phyloP scores from a whole-genome alignment of 371 early-diverging fungal species.

The Syncephalis fuscata region DNA sequence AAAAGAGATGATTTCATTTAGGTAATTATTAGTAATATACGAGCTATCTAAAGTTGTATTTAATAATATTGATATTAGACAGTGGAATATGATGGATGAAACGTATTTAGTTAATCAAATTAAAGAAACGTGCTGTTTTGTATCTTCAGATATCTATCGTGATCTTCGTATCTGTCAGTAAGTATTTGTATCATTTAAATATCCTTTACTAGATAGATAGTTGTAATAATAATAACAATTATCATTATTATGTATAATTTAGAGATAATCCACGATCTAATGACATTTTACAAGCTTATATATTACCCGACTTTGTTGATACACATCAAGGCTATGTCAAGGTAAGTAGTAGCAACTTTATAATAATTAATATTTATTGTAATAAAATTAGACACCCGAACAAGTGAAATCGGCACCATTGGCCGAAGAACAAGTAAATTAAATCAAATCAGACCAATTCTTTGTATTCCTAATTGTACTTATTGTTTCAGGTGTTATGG shows the following conservation, averaged over 20 bases:
- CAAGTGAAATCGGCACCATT: no score
- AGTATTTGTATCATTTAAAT: neutral
- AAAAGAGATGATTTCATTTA: constrained; percentile 76
- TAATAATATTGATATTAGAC: constrained; percentile 12
- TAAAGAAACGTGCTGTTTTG: constrained; percentile 70
- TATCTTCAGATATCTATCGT: constrained; percentile 41
- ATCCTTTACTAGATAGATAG: neutral
- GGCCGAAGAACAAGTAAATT: no score
- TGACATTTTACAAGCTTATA: constrained; percentile 49
- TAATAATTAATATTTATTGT: neutral
- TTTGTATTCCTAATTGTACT: neutral
- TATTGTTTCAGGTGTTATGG: constrained; percentile 29
- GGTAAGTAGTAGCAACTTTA: constrained; percentile 4
- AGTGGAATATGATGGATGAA: constrained; percentile 90
- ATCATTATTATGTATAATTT: neutral
- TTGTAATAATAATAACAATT: neutral
- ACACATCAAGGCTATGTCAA: constrained; percentile 40
- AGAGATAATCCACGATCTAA: constrained; percentile 23
- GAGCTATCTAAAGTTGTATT: neutral
- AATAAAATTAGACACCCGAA: no score
- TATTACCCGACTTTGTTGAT: constrained; percentile 57
- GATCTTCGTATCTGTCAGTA: constrained; percentile 52
- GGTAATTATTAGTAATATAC: constrained; percentile 15
- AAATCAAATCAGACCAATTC: no score
- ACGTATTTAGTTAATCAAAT: constrained; percentile 63